Conservation (phyloP, 371 early-diverging fungal genomes). For the Chytridium lagenaria region DNA sequence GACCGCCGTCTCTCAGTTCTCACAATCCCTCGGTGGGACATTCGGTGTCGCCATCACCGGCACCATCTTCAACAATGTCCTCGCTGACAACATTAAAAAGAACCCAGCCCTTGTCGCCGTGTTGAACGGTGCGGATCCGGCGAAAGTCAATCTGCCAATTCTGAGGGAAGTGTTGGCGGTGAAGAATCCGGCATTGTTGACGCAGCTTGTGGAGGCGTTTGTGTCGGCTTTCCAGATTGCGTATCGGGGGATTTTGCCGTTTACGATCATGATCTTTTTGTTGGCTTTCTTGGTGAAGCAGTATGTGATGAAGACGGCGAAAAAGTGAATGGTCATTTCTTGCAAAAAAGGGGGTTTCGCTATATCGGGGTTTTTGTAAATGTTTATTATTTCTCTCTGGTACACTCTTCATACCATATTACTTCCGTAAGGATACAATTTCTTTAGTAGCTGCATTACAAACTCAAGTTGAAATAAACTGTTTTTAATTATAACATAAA, state of each 20-base stretch:
- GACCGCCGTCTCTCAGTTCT: constrained; percentile 64
- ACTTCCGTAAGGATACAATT: too few relatives aligned
- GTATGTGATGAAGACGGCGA: constrained; percentile 22
- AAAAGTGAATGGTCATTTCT: too few relatives aligned
- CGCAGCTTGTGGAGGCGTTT: constrained; percentile 27
- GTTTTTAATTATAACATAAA: too few relatives aligned
- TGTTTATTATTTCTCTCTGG: too few relatives aligned
- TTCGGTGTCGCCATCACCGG: constrained; percentile 70
- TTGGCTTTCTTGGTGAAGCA: constrained; percentile 33
- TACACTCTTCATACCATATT: too few relatives aligned
- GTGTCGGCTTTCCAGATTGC: constrained; percentile 28
- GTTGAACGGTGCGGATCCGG: constrained; percentile 14
- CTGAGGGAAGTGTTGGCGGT: constrained; percentile 12
- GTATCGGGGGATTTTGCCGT: constrained; percentile 28
- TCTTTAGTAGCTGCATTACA: too few relatives aligned
- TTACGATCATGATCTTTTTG: constrained; percentile 26
- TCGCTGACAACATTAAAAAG: constrained; percentile 24
- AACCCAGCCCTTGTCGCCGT: not conserved
- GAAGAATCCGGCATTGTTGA: constrained; percentile 9
- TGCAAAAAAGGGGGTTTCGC: too few relatives aligned
- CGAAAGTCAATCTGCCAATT: constrained; percentile 18
- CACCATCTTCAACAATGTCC: constrained; percentile 57
- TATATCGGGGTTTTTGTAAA: too few relatives aligned
- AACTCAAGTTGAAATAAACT: too few relatives aligned
- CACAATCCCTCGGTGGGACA: constrained; percentile 71